Base-by-base conservation (phyloP, 2,329 filamentous ascomycete genomes). In the Aureobasidium sp. region DNA sequence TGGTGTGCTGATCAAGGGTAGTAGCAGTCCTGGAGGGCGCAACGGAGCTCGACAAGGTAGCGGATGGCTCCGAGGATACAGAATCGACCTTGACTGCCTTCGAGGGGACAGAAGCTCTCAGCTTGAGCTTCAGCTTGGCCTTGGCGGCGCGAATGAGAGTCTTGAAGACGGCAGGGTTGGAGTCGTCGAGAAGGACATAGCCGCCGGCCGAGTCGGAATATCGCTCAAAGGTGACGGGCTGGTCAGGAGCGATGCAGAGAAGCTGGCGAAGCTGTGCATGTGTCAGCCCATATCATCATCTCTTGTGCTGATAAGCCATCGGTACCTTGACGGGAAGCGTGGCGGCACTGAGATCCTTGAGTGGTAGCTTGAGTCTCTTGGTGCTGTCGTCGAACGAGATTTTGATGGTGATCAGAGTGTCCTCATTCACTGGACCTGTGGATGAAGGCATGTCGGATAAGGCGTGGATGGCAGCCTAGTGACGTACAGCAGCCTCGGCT, bases 131-230 rank as follows among this genome's bases (percentile, higher is more conserved):
- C 60, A 90, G 83, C 79, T 98, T 98, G 32, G 93, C 93, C 76
- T 96, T 98, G 59, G 93, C 93, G 60, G 93, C 93, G 64, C 93
- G 86, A 68, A 93, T 91, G 37, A 98, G 84, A 68, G 96, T 93
- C 77, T 96, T 97, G 78, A 95, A 98, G 64, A 95, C 88, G 40
- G 87, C 78, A 7, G 80, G 72, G 65, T 95, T 94, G 66, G 77
- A 76, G 57, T 82, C 76, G 68, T 95, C 86, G 56, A 98, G 84
- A 39, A 80, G 77, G 60, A 97, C 80, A 70, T 86, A 97, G 59
- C 83, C 76, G 40, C 79, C 85, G 59, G 89, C 88, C 59, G 90
- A 96, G 71, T 98, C 93, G 59, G 93, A 97, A 74, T 90, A 98
- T 61, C 93, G 88, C 75, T 97, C 90, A 64, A 97, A 84, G 63